A percentile compares a stretch with the other conserved stretches of the same genome.
phyloP scores from a whole-genome alignment of 2,329 filamentous ascomycete species.

The Colletotrichum viniferum region DNA sequence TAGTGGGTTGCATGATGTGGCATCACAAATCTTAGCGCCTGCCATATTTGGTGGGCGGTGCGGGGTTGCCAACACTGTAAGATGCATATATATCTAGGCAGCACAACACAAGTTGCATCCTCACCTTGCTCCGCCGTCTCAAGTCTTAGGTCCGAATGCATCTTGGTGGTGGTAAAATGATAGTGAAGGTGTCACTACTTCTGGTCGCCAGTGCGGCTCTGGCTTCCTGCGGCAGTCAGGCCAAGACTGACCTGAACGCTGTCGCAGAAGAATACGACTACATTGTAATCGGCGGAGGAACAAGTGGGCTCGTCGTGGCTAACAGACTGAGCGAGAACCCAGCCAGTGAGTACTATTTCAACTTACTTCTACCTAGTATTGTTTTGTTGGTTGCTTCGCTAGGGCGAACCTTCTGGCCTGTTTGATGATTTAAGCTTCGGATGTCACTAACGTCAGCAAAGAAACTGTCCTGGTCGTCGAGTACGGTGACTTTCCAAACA shows the following conservation, averaged over 20 bases:
- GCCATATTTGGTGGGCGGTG: not conserved
- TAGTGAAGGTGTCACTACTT: not conserved
- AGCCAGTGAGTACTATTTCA: constrained; percentile 13
- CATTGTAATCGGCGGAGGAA: constrained; percentile 38
- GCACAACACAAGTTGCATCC: not conserved
- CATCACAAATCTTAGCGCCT: not conserved
- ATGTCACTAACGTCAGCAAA: not conserved
- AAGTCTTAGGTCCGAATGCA: not conserved
- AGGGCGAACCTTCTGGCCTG: not conserved
- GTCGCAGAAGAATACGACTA: constrained; percentile 30
- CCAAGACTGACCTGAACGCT: not conserved
- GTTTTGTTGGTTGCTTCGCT: too few relatives aligned
- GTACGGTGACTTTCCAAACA: constrained; percentile 31
- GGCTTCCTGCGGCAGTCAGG: not conserved
- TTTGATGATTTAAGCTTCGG: not conserved
- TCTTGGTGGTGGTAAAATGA: not conserved
- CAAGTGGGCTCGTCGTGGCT: constrained; percentile 39
- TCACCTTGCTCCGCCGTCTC: not conserved
- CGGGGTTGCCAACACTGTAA: not conserved
- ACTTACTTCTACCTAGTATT: not conserved
- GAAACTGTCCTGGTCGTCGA: constrained; percentile 30
- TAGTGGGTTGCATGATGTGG: not conserved
- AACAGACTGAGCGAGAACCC: constrained; percentile 39
- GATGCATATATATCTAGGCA: not conserved
- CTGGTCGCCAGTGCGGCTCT: not conserved